A percentile compares a stretch with the other conserved stretches of the same genome.
Conservation (phyloP, 352 stramenopile genomes). For the Pythium diclinum region DNA sequence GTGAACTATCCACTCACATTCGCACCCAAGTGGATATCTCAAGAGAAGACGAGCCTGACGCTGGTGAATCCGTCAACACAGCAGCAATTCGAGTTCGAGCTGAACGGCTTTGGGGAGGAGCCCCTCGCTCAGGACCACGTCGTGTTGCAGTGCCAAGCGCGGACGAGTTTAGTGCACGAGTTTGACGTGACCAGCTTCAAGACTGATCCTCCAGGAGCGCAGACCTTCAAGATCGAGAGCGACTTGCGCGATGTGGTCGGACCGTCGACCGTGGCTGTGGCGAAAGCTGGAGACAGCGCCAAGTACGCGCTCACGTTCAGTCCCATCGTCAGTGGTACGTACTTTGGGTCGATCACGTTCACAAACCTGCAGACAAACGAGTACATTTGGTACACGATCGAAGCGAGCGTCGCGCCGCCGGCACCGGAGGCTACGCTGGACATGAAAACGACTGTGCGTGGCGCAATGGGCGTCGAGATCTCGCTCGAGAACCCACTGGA, state of each 20-base stretch:
- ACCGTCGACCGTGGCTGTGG: constrained; percentile 45
- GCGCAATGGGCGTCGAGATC: constrained; percentile 88
- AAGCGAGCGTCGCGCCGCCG: constrained; percentile 76
- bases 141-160: constrained; percentile 79
- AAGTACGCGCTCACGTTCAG: constrained; percentile 86
- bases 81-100: constrained; percentile 88
- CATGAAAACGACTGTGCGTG: constrained; percentile 78
- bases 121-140: constrained; percentile 90
- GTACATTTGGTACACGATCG: constrained; percentile 93
- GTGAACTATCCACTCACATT: constrained; percentile 83
- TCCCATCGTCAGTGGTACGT: constrained; percentile 87
- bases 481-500: constrained; percentile 88
- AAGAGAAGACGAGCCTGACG: constrained; percentile 68
- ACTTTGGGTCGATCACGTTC: constrained; percentile 93
- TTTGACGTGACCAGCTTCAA: constrained; percentile 76
- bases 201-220: constrained; percentile 33
- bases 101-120: constrained; percentile 85
- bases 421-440: constrained; percentile 79
- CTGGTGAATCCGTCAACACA: constrained; percentile 80
- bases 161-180: constrained; percentile 72
- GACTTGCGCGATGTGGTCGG: constrained; percentile 90
- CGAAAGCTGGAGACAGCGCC: constrained; percentile 23
- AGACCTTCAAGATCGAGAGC: constrained; percentile 87
- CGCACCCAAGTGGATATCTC: constrained; percentile 68
- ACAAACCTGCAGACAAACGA: constrained; percentile 75